A percentile compares a stretch with the other conserved stretches of the same genome.
These are phyloP conservation scores for Cutaneotrichosporon dermatis DNA, from an alignment of 1,284 basidiomycete genomes.

Conservation along the genomic window DNA sequence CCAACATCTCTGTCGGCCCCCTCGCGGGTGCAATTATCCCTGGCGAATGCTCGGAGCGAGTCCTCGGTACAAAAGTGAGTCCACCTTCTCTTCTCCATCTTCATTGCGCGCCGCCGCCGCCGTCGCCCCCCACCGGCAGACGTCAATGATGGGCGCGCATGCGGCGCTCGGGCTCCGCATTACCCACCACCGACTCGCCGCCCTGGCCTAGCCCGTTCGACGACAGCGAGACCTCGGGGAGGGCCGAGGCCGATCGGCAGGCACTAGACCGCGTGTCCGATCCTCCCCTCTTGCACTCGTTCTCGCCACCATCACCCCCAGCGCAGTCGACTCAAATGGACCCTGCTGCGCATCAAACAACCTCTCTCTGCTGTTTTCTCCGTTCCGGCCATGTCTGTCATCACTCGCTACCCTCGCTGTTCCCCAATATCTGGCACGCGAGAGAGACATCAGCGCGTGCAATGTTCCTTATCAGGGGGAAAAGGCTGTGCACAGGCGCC, in stretches of 20 bases:
- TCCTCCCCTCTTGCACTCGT: too few relatives aligned
- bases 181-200: background rate
- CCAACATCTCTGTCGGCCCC: conserved; percentile 54
- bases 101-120: too few relatives aligned
- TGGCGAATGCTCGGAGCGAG: conserved; percentile 59
- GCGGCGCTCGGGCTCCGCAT: background rate
- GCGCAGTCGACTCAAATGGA: too few relatives aligned
- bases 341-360: too few relatives aligned
- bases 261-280: background rate
- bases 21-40: conserved; percentile 74
- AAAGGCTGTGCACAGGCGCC: background rate
- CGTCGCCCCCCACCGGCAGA: background rate
- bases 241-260: conserved; percentile 5
- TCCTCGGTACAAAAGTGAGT: conserved; percentile 80
- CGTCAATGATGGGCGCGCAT: too few relatives aligned
- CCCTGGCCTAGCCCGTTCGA: background rate
- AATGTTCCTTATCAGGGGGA: background rate
- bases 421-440: too few relatives aligned
- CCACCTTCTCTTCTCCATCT: background rate
- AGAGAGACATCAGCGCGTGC: background rate
- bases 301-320: too few relatives aligned
- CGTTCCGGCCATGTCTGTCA: too few relatives aligned
- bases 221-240: background rate
- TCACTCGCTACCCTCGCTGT: too few relatives aligned
- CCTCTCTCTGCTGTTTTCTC: too few relatives aligned